Percentiles rank a stretch among this genome's conserved stretches.
Conservation (phyloP, 2,329 filamentous ascomycete species). For the Pseudocercospora musae region DNA sequence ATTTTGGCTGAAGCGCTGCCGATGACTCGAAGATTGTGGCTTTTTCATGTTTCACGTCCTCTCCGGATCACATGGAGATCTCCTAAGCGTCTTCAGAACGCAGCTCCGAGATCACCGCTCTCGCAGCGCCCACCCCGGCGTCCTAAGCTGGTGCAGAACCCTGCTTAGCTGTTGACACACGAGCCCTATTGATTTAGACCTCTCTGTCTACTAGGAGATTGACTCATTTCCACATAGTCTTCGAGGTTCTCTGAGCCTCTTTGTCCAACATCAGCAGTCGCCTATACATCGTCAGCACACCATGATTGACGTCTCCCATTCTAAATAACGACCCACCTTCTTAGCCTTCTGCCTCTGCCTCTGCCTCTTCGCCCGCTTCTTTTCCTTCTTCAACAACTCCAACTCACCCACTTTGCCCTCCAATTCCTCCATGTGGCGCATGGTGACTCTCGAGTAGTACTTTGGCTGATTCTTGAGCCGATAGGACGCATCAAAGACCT, state of each 20-base stretch:
- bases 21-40: not conserved
- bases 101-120: not conserved
- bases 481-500: not conserved
- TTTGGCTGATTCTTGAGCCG: not conserved
- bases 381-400: not conserved
- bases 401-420: not conserved
- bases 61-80: not conserved
- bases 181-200: too few relatives aligned
- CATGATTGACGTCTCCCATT: not conserved
- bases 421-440: not conserved
- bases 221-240: too few relatives aligned
- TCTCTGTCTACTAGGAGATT: too few relatives aligned
- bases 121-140: too few relatives aligned
- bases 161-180: too few relatives aligned
- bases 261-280: not conserved
- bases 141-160: not conserved
- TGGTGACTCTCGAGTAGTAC: not conserved
- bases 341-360: not conserved
- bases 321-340: not conserved
- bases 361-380: not conserved
- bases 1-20: not conserved
- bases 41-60: not conserved
- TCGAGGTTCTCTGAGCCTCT: too few relatives aligned
- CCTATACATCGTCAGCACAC: not conserved
- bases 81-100: not conserved